Percentiles rank a stretch among this genome's conserved stretches.
Evolutionary conservation across 192 early-diverging fungal species (phyloP).

Genomic region (Chytriomyces sp.): DNA sequence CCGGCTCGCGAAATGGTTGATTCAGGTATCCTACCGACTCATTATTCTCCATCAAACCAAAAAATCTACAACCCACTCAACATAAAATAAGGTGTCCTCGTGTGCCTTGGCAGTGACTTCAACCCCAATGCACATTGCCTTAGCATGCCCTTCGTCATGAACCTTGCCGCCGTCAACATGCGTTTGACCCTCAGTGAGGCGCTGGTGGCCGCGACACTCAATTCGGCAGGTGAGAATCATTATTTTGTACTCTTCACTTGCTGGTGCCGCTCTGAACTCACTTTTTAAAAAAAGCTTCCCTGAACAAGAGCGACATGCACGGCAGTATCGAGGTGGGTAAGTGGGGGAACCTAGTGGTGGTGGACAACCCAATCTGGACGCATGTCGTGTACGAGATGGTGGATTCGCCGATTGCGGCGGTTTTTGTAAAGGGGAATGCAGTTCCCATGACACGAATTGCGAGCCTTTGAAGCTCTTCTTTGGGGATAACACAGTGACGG

Average conservation of each 20-base stretch:
- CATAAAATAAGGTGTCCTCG: too few relatives aligned
- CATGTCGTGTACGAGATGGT: slow-evolving; percentile 31
- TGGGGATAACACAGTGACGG: background rate
- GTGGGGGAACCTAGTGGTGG: slow-evolving; percentile 32
- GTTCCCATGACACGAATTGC: slow-evolving; percentile 4
- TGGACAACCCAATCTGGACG: slow-evolving; percentile 23
- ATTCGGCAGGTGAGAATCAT: slow-evolving; percentile 3
- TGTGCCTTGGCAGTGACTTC: slow-evolving; percentile 23
- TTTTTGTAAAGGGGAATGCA: slow-evolving; percentile 20
- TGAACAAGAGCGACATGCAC: slow-evolving; percentile 23
- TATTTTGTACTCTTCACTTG: background rate
- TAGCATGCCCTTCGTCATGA: slow-evolving; percentile 34
- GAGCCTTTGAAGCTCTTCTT: background rate
- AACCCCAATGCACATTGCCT: slow-evolving; percentile 35
- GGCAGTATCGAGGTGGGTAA: slow-evolving; percentile 27
- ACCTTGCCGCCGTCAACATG: slow-evolving; percentile 27
- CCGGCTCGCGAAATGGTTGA: slow-evolving; percentile 31
- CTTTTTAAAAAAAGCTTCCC: background rate
- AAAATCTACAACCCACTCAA: too few relatives aligned
- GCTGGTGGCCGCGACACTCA: slow-evolving; percentile 30
- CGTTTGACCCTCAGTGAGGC: slow-evolving; percentile 24
- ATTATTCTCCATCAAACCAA: too few relatives aligned
- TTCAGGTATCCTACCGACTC: too few relatives aligned
- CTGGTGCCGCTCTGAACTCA: background rate
- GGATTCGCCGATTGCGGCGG: slow-evolving; percentile 29